Base-by-base conservation (phyloP, 441 rosid species). In the Corymbia calophylla region DNA sequence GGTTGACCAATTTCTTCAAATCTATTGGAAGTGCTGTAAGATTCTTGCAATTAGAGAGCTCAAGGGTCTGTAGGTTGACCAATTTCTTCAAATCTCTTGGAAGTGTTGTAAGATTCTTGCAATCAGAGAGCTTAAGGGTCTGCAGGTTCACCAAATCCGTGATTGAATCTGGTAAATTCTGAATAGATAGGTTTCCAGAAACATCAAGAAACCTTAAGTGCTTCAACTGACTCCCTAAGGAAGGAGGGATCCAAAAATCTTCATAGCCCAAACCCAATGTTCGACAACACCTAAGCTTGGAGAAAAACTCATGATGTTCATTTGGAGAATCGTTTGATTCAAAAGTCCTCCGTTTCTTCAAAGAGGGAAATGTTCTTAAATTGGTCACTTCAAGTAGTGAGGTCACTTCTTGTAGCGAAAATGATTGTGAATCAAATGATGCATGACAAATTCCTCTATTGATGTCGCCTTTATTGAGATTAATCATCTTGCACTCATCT, bases 91-190 rank as follows among this genome's bases (percentile, higher is more conserved):
- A 4, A 23, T 56, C 13, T 23, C 62, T 56, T 23, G 62, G 62
- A 56, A 56, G 62, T 9, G 29, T 56, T 56, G 29, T 56, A 9
- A 56, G 62, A 0, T 56, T 0, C 1, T 0, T 0, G 5, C 62
- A 56, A 0, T 9, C 0, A 9, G 13, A 56, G 62, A 56, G 62
- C 29, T 56, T 23, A 9, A 56, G 62, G 29, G 29, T 56, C 0
- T 56, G 13, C 2, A 21, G 0, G 29, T 56, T 56, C 13, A 56
- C 62, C 29, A 56, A 56, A 56, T 56, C 6, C 1, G 62, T 56
- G 13, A 56, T 56, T 56, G 62, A 56, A 56, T 56, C 1, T 0
- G 62, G 62, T 29, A 56, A 56, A 56, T 56, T 23, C 44, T 39
- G 44, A 6, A 39, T 39, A 39, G 44, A n/a, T n/a, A n/a, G 1